phyloP scores from a whole-genome alignment of 495 filamentous ascomycete genomes.

The Gamarada debralockiae region DNA sequence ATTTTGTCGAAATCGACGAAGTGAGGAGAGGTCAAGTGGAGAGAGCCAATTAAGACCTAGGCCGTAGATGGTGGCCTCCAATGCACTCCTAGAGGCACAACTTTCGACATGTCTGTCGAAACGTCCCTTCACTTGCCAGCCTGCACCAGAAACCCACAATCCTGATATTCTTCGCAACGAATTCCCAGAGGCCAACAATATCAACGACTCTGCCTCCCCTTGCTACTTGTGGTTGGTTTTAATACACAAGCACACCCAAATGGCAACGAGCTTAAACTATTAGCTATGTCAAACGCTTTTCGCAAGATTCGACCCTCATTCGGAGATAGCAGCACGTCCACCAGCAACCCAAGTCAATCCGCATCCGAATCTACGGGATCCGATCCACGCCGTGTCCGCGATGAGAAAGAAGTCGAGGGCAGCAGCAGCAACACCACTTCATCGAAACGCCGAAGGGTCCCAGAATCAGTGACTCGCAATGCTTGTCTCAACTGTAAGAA shows the following conservation, averaged over 20 bases:
- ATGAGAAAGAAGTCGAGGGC: constrained; percentile 13
- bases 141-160: not conserved
- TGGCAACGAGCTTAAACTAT: not conserved
- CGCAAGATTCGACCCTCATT: constrained; percentile 22
- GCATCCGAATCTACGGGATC: constrained; percentile 23
- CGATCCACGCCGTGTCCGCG: constrained; percentile 17
- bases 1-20: too few relatives aligned
- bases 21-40: too few relatives aligned
- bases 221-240: not conserved
- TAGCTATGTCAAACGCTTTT: constrained; percentile 14
- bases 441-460: constrained; percentile 20
- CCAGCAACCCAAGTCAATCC: constrained; percentile 19
- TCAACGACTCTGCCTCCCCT: not conserved
- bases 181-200: not conserved
- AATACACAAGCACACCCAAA: not conserved
- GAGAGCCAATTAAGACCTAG: too few relatives aligned
- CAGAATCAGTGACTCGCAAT: constrained; percentile 26
- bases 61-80: too few relatives aligned
- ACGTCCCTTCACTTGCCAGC: not conserved
- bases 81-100: too few relatives aligned
- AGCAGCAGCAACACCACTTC: constrained; percentile 14
- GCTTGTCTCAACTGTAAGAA: constrained; percentile 27
- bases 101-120: too few relatives aligned
- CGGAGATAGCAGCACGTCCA: constrained; percentile 20
- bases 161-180: not conserved